Percentiles rank a stretch among this genome's conserved stretches.
These are phyloP conservation scores for Marchantia paleacea DNA, from an alignment of 225 moss, liverwort and hornwort genomes.

Conservation along the genomic window DNA sequence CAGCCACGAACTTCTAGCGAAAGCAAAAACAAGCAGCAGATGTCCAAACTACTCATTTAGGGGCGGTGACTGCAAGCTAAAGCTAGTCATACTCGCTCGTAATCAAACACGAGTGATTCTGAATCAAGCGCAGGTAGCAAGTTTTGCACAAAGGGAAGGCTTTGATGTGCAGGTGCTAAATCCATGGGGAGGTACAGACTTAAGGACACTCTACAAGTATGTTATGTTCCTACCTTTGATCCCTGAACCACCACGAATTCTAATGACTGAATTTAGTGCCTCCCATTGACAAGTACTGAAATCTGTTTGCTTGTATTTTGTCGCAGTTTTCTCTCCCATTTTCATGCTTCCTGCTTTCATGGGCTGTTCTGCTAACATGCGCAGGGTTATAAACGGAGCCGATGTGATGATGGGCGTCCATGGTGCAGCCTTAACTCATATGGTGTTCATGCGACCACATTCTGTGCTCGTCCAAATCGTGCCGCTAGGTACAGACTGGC, in stretches of 20 bases:
- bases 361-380: not conserved
- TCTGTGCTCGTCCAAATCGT: constrained; percentile 49
- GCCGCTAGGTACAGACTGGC: constrained; percentile 50
- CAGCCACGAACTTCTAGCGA: not conserved
- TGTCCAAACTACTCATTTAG: not conserved
- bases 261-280: not conserved
- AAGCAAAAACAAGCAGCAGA: not conserved
- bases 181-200: constrained; percentile 32
- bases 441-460: constrained; percentile 46
- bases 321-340: not conserved
- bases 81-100: constrained; percentile 39
- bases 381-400: constrained; percentile 40
- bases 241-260: not conserved
- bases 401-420: constrained; percentile 53
- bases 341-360: not conserved
- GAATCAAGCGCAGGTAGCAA: constrained; percentile 40
- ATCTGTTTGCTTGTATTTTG: not conserved
- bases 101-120: constrained; percentile 34
- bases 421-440: constrained; percentile 49
- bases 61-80: constrained; percentile 18
- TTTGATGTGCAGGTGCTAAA: constrained; percentile 44
- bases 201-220: constrained; percentile 37
- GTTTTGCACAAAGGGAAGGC: constrained; percentile 32
- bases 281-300: not conserved
- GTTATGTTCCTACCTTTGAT: not conserved